phyloP scores from a whole-genome alignment of 148 eudicot genomes.

The Camellia granthamiana region DNA sequence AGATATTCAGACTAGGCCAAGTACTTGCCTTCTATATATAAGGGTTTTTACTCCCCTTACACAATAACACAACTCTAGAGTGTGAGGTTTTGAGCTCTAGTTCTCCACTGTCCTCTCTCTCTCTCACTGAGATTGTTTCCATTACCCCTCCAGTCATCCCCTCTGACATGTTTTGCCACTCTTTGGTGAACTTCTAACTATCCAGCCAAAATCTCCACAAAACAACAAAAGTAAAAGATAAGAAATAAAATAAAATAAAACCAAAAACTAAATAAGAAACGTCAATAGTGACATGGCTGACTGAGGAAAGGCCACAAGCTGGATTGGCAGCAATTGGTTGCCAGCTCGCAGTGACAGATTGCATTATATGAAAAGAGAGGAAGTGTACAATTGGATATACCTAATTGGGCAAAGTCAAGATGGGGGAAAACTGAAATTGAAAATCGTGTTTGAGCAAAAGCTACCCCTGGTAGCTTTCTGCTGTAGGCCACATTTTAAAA shows the following conservation, averaged over 20 bases:
- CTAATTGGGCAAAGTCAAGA: neutral
- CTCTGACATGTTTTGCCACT: too few species aligned
- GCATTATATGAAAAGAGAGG: neutral
- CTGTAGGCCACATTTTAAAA: neutral
- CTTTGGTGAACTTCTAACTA: too few species aligned
- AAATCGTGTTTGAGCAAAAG: neutral
- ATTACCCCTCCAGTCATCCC: too few species aligned
- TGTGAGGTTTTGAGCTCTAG: too few species aligned
- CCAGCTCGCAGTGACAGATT: neutral
- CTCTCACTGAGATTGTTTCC: too few species aligned
- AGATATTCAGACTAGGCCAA: too few species aligned
- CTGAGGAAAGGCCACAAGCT: neutral
- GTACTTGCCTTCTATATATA: too few species aligned
- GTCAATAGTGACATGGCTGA: neutral
- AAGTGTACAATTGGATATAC: neutral
- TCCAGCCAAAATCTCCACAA: too few species aligned
- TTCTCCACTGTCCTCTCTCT: too few species aligned
- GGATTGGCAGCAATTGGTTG: neutral
- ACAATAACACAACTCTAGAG: too few species aligned
- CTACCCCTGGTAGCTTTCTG: neutral
- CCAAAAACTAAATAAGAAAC: neutral
- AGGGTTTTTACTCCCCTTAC: too few species aligned
- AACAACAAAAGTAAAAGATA: neutral
- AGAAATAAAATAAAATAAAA: too few species aligned
- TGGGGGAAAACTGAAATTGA: neutral